These are phyloP conservation scores for Agastache rugosa DNA, from an alignment of 257 asterid genomes.

Conservation along the genomic window DNA sequence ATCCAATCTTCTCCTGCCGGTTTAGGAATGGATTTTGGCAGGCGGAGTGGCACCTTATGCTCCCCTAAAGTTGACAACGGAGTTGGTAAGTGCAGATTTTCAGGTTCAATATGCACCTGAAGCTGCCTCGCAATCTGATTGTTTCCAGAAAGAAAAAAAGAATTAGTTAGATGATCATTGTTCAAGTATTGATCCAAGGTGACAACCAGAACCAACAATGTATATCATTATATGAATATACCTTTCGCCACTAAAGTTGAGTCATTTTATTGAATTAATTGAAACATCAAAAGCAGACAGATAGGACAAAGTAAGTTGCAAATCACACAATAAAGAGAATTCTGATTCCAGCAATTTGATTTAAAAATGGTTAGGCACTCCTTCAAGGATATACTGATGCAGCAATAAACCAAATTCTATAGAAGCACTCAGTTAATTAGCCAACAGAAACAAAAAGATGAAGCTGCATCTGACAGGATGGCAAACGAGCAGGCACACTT, in stretches of 20 bases:
- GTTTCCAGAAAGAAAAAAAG: not conserved
- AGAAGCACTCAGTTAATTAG: not conserved
- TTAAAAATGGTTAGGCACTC: not conserved
- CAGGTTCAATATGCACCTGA: slow-evolving; percentile 72
- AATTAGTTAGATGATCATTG: not conserved
- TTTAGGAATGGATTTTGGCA: slow-evolving; percentile 78
- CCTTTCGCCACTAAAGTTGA: slow-evolving; percentile 3
- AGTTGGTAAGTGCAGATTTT: slow-evolving; percentile 61
- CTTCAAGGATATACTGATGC: slow-evolving; percentile 12
- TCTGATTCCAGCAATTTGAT: slow-evolving; percentile 1
- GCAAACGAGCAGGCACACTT: slow-evolving; percentile 7
- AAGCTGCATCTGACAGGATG: not conserved
- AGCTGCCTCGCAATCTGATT: slow-evolving; percentile 74
- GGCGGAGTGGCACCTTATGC: slow-evolving; percentile 77
- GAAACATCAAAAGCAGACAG: slow-evolving; percentile 15
- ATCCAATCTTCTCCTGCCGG: slow-evolving; percentile 72
- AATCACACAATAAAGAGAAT: slow-evolving; percentile 3
- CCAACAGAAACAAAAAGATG: not conserved
- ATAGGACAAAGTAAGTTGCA: not conserved
- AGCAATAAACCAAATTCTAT: not conserved
- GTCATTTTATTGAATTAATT: slow-evolving; percentile 7
- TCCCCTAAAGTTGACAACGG: slow-evolving; percentile 76
- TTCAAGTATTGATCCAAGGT: not conserved
- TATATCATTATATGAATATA: not conserved
- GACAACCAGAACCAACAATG: not conserved